These are phyloP conservation scores for Catunica adiposa DNA, from an alignment of 2,329 filamentous ascomycete species.

Conservation along the genomic window DNA sequence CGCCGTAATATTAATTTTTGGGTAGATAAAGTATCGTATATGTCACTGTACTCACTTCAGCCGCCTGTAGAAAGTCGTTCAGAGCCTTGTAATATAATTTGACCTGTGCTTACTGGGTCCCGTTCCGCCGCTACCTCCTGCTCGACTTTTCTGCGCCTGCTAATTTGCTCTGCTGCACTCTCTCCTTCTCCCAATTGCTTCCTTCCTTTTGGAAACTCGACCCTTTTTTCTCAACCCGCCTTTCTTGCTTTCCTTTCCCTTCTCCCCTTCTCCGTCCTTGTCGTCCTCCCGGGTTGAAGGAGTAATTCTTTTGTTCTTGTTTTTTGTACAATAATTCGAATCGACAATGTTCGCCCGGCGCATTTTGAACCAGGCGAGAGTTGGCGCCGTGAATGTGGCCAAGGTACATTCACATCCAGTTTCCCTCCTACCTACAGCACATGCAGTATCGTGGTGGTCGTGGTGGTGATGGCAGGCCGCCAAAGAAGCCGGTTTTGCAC, in stretches of 20 bases:
- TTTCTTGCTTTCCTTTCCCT: conserved; percentile 11
- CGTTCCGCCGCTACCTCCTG: neutral
- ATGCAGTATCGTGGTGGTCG: neutral
- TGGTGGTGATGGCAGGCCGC: conserved; percentile 1
- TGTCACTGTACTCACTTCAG: neutral
- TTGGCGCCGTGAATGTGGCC: conserved; percentile 52
- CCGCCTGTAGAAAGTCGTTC: neutral
- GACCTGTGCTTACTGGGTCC: conserved; percentile 5
- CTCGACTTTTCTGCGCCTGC: conserved; percentile 9
- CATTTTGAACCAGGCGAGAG: conserved; percentile 62
- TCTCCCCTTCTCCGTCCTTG: conserved; percentile 10
- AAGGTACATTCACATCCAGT: conserved; percentile 43
- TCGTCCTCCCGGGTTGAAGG: conserved; percentile 15
- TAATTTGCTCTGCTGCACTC: conserved; percentile 9
- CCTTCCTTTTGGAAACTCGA: conserved; percentile 10
- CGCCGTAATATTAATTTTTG: neutral
- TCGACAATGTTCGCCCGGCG: conserved; percentile 85
- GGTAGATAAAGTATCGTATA: neutral
- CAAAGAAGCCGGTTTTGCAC: conserved; percentile 4
- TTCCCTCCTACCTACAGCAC: neutral
- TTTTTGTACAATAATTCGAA: conserved; percentile 17
- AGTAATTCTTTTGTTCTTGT: conserved; percentile 16
- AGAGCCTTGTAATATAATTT: conserved; percentile 4
- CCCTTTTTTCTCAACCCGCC: conserved; percentile 10
- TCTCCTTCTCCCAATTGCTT: conserved; percentile 7